Conservation (phyloP, 441 rosid species). For the Croton laevigatus region DNA sequence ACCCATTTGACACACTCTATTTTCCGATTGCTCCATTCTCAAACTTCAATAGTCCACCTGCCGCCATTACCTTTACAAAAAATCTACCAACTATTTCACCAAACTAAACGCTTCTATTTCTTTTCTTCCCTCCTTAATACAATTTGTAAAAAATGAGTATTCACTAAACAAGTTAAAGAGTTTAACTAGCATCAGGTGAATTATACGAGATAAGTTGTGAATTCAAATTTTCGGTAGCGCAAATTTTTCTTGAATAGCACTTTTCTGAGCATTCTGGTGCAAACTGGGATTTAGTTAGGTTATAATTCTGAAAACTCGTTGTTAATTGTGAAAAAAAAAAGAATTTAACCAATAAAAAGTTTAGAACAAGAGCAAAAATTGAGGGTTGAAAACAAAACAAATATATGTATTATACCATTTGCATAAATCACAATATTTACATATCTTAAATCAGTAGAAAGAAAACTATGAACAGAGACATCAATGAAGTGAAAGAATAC, state of each 20-base stretch:
- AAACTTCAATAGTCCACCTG: too few relatives aligned
- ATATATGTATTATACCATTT: neutral
- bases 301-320: too few relatives aligned
- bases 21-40: neutral
- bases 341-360: neutral
- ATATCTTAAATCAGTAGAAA: neutral
- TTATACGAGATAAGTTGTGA: too few relatives aligned
- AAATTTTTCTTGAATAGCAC: too few relatives aligned
- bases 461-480: neutral
- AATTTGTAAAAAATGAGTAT: too few relatives aligned
- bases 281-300: too few relatives aligned
- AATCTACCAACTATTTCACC: neutral
- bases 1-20: neutral
- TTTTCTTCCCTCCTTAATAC: too few relatives aligned
- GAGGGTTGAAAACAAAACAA: neutral
- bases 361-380: neutral
- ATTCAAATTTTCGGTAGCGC: too few relatives aligned
- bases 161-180: too few relatives aligned
- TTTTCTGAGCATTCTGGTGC: too few relatives aligned
- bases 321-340: neutral
- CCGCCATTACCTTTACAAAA: neutral
- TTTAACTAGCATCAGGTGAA: too few relatives aligned
- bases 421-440: neutral
- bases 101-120: neutral
- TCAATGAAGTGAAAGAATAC: conserved; percentile 11